Evolutionary conservation across 2,329 filamentous ascomycete genomes (phyloP), one percentile per base, ranked within the genome.

Genomic region (Trichoderma cornu-damae): DNA sequence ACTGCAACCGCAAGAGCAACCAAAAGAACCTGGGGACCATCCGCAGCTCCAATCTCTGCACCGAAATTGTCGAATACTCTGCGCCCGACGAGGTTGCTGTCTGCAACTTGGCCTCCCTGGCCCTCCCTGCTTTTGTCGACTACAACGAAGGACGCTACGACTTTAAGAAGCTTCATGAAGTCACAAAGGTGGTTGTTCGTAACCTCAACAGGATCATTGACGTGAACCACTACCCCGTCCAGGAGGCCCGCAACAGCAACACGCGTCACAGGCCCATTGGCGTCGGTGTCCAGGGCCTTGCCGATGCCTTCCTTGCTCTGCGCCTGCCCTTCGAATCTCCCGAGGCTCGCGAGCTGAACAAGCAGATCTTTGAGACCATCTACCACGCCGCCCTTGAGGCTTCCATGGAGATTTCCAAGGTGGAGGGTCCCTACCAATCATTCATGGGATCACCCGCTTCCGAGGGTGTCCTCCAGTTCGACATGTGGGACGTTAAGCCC

Each of bases 21-120:
- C 94, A 99, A 80, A 97, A 99, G 87, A 99, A 99, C 77, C 82
- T 99, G 30, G 94, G 94, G 64, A 96, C 92, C 61, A 99, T 99
- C 68, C 91, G 91, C 75, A 96, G 90, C 81, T 99, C 94, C 69
- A 99, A 99, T 75, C 82, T 99, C 48, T 99, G 94, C 85, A 97
- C 93, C 50, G 94, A 99, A 77, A 99, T 99, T 67, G 84, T 99
- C 63, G 94, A 99, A 79, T 99, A 96, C 80, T 95, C 82, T 63
- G 90, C 94, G 34, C 93, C 94, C 34, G 94, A 99, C 74, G 94
- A 99, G 82, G 94, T 99, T 50, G 94, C 94, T 65, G 94, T 97
- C 59, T 99, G 94, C 82, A 99, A 99, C 78, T 78, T 99, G 73
- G 94, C 94, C 35, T 99, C 94, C 4, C 80, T 99, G 62, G 90